Percentiles rank a stretch among this genome's conserved stretches.
Conservation (phyloP, 768 basidiomycete species). For the Chalciporus chontae region DNA sequence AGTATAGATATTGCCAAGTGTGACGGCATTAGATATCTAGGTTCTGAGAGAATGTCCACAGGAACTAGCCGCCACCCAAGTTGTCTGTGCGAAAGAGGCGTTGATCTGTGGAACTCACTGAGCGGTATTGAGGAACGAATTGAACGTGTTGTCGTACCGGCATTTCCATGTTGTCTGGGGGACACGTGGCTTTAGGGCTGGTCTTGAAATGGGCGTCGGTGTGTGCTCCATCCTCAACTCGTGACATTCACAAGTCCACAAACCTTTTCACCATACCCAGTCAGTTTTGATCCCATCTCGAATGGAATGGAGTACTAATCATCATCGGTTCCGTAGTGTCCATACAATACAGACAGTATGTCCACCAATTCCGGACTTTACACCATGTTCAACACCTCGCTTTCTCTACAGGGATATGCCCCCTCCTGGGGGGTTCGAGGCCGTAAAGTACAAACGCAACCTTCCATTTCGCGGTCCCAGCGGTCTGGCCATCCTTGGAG, state of each 20-base stretch:
- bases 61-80: conserved; percentile 13
- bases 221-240: not conserved
- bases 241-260: conserved; percentile 1
- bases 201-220: conserved; percentile 4
- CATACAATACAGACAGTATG: conserved; percentile 28
- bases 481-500: conserved; percentile 79
- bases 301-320: not conserved
- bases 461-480: conserved; percentile 86
- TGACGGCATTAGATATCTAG: conserved; percentile 18
- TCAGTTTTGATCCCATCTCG: conserved; percentile 13
- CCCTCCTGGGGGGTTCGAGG: conserved; percentile 88
- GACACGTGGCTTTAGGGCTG: conserved; percentile 27
- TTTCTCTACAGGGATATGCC: conserved; percentile 80
- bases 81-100: not conserved
- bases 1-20: not conserved
- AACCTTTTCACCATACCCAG: conserved; percentile 10
- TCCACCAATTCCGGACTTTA: conserved; percentile 10
- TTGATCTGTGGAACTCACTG: not conserved
- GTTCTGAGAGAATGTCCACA: conserved; percentile 16
- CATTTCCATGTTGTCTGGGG: not conserved
- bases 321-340: conserved; percentile 17
- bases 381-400: conserved; percentile 7
- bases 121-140: not conserved
- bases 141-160: not conserved
- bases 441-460: conserved; percentile 93